Evolutionary conservation across 352 stramenopile genomes (phyloP).

Genomic region (Nannochloropsis limnetica): DNA sequence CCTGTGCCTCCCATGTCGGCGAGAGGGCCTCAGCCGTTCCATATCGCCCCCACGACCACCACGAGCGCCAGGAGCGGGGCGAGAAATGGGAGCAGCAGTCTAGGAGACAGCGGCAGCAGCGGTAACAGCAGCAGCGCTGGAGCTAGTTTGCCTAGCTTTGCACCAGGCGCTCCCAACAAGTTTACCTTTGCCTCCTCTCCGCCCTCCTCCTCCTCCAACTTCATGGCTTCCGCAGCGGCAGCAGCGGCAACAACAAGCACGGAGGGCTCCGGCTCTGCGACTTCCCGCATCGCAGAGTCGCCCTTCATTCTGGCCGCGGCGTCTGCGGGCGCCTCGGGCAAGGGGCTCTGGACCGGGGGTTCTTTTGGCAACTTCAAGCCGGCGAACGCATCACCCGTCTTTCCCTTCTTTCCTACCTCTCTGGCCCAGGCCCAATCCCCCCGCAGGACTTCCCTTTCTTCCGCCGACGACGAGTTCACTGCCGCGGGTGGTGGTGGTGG

Average conservation of each 20-base stretch:
- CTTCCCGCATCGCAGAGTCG: neutral
- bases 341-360: neutral
- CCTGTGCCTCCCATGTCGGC: neutral
- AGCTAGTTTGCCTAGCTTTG: no score
- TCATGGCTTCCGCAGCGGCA: neutral
- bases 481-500: neutral
- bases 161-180: no score
- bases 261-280: neutral
- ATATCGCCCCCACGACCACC: neutral
- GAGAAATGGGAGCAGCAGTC: neutral
- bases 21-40: neutral
- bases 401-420: slow-evolving; percentile 2
- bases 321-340: neutral
- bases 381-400: neutral
- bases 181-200: no score
- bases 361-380: slow-evolving; percentile 29
- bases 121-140: neutral
- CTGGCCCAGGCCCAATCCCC: neutral
- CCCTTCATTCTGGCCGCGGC: neutral
- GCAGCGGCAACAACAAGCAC: neutral
- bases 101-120: neutral
- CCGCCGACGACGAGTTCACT: no score
- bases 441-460: no score
- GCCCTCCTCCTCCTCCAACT: neutral
- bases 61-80: neutral